Conservation (phyloP, 441 rosid species). For the Bruguiera hainesii region DNA sequence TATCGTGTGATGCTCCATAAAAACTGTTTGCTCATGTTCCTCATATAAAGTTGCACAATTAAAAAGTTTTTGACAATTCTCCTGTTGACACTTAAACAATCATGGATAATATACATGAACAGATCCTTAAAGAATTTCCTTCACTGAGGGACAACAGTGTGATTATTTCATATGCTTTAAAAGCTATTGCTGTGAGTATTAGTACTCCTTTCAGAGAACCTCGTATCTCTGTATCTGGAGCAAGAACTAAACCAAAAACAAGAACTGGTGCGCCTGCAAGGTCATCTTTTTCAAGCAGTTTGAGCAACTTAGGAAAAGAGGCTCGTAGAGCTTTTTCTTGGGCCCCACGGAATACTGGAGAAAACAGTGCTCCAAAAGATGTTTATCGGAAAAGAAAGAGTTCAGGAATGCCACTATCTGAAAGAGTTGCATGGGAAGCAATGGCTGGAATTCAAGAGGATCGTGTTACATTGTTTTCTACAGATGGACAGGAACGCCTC, state of each 20-base stretch:
- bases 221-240: slow-evolving; percentile 69
- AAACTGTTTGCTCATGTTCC: slow-evolving; percentile 16
- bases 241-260: slow-evolving; percentile 66
- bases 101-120: slow-evolving; percentile 29
- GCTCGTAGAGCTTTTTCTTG: slow-evolving; percentile 99
- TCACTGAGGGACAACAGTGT: slow-evolving; percentile 71
- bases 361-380: slow-evolving; percentile 75
- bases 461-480: slow-evolving; percentile 50
- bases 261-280: slow-evolving; percentile 52
- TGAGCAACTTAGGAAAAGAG: slow-evolving; percentile 92
- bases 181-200: slow-evolving; percentile 76
- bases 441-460: slow-evolving; percentile 97
- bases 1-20: slow-evolving; percentile 5
- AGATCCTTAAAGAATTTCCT: slow-evolving; percentile 96
- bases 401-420: slow-evolving; percentile 80
- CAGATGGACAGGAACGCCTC: slow-evolving; percentile 84
- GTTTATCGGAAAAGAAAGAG: slow-evolving; percentile 81
- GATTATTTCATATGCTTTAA: slow-evolving; percentile 79
- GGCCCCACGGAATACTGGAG: slow-evolving; percentile 89
- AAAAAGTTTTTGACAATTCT: no score
- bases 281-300: slow-evolving; percentile 79
- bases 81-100: not conserved
- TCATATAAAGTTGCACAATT: not conserved
- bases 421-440: slow-evolving; percentile 95
- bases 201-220: slow-evolving; percentile 78